Base-by-base conservation (phyloP, 2,329 filamentous ascomycete species). In the Decorospora gaudefroyi region DNA sequence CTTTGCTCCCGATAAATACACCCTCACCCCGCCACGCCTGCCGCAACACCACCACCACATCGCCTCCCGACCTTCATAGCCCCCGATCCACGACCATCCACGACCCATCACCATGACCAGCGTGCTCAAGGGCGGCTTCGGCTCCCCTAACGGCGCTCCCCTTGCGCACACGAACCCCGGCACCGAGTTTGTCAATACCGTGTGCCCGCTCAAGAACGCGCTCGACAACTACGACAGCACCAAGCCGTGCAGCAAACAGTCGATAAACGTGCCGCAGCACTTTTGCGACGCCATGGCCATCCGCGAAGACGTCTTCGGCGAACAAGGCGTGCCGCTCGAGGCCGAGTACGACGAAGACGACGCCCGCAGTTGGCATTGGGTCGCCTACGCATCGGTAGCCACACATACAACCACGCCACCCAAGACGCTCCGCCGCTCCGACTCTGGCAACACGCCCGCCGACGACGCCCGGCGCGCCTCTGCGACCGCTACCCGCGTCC, bases 321-420 rank as follows among this genome's bases (percentile, higher is more conserved):
- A 84, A 62, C 82, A 84, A 52, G 68, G 73, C 15, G 76, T 81
- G 18, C 72, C 75, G 0, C 69, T 83, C 1, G 82, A 86, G 25
- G 81, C 83, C 53, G 91, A 97, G 69, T 79, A 89, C 54, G 92
- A 96, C 73, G 73, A 78, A 1, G 90, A 96, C 65, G 92, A 97
- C 68, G 56, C 78, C 1, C 81, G 88, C 23, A 85, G 83, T 56
- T 92, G 85, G 72, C 90, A 96, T 70, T 96, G 89, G 87, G 85
- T 96, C 19, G 76, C 85, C n/a, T 96, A 95, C 70, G 82, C 83
- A 33, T 83, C 78, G 11, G 77, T 86, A 42, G 68, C 65, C 46
- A 78, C 79, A 40, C 74, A 57, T 12, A 46, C 64, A 4, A 46
- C 48, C 6, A 49, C 59, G 11, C 65, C 71, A 2, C 61, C 65